Evolutionary conservation across 768 basidiomycete genomes (phyloP), one percentile per base, ranked within the genome.

Genomic region (Phylloporus arenicola): DNA sequence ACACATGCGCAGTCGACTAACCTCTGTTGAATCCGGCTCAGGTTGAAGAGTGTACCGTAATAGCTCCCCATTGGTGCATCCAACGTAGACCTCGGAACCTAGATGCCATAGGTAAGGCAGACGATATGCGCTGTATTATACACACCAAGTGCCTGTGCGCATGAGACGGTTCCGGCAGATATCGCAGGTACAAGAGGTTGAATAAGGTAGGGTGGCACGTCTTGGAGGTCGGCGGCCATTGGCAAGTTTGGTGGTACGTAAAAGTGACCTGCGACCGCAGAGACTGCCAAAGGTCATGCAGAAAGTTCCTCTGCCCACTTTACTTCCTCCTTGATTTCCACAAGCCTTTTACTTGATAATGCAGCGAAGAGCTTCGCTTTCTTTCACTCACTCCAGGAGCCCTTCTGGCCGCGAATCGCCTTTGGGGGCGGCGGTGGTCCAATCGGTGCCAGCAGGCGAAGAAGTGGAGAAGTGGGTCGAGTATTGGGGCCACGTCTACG

Each of bases 51-150:
- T 76, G 63, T 86, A 94, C 38, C 92, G 84, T 31, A 92, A 70
- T 8, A 96, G 75, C 56, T 90, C 82, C 19, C 93, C 92, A 52
- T 92, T 90, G 19, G 83, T 81, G 53, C 86, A 87, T 12, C 92
- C 93, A 12, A 91, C 78, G 57, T 92, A 94, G 22, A 95, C 79
- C 60, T 96, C 92, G 37, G 83, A 83, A 29, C 84, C 89, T 90
- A 46, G 16, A 34, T 20, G n/a, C 17, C 17, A 45, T 45, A 48
- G 50, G 51, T 54, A 5, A 55, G 40, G 31, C 24, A 4, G 48
- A 42, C 19, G 6, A 43, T 4, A 25, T 1, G 14, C 5, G 31
- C 2, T 29, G 27, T 24, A 1, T 4, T 25, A 19, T 42, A 58
- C 72, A 45, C 52, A 82, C 83, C 82, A 56, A 80, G 64, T 11